Evolutionary conservation across 2,329 filamentous ascomycete genomes (phyloP).

Genomic region (Trichoderma harzianum): DNA sequence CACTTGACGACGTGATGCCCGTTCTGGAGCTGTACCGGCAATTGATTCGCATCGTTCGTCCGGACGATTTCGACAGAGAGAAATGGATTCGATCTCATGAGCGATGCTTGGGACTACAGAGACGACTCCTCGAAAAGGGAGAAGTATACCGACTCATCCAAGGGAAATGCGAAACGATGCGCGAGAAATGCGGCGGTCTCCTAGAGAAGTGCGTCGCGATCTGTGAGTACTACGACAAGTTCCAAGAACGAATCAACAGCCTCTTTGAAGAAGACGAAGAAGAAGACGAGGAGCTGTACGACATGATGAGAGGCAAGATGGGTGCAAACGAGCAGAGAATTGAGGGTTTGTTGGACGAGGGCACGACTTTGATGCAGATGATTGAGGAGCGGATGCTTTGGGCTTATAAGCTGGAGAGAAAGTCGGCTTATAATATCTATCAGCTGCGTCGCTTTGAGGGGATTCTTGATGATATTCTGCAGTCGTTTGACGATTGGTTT

Average conservation of each 20-base stretch:
- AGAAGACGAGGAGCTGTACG: background rate
- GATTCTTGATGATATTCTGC: background rate
- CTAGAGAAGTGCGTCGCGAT: background rate
- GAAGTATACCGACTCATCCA: background rate
- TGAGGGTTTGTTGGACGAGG: background rate
- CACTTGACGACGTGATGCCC: background rate
- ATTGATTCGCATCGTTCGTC: background rate
- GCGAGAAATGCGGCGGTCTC: background rate
- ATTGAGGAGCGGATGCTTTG: background rate
- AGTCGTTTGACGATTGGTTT: background rate
- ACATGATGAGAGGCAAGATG: background rate
- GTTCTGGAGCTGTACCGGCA: background rate
- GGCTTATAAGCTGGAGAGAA: background rate
- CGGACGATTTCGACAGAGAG: background rate
- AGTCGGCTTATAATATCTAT: background rate
- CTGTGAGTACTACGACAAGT: background rate
- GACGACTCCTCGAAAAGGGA: background rate
- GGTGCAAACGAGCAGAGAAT: background rate
- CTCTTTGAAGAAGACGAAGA: background rate
- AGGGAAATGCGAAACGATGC: background rate
- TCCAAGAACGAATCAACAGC: background rate
- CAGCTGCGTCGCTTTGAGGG: background rate
- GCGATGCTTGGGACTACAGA: background rate
- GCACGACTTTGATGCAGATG: background rate
- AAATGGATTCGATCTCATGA: background rate